A percentile compares a stretch with the other conserved stretches of the same genome.
phyloP scores from a whole-genome alignment of 2,329 filamentous ascomycete genomes.

The Volutella citrinella region DNA sequence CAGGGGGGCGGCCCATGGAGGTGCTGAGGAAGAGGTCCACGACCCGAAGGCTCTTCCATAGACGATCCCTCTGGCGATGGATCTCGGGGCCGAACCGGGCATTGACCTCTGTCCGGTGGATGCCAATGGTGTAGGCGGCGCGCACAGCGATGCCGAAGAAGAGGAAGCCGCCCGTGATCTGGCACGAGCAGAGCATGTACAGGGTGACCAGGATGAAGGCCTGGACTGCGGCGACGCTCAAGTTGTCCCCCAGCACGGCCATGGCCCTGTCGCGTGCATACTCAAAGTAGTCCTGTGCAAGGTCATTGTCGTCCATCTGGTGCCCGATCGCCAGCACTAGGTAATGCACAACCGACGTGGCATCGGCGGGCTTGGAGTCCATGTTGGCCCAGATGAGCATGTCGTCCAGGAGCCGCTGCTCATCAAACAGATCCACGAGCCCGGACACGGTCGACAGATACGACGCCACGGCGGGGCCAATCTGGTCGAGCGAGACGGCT shows the following conservation, averaged over 20 bases:
- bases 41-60: constrained; percentile 53
- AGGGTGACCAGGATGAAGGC: constrained; percentile 49
- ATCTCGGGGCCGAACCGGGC: constrained; percentile 44
- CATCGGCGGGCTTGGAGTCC: constrained; percentile 31
- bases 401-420: constrained; percentile 35
- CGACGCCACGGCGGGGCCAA: constrained; percentile 29
- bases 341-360: constrained; percentile 42
- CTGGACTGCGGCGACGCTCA: constrained; percentile 49
- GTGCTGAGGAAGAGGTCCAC: constrained; percentile 52
- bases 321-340: constrained; percentile 50
- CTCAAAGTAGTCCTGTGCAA: constrained; percentile 46
- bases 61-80: constrained; percentile 43
- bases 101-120: constrained; percentile 54
- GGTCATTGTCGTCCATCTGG: constrained; percentile 38
- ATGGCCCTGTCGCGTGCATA: constrained; percentile 46
- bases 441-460: constrained; percentile 43
- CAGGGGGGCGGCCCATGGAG: constrained; percentile 53
- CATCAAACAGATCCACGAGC: constrained; percentile 48
- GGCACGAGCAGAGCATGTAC: constrained; percentile 53
- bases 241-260: constrained; percentile 41
- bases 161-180: constrained; percentile 53
- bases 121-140: constrained; percentile 50
- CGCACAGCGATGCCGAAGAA: constrained; percentile 53
- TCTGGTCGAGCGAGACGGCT: constrained; percentile 21
- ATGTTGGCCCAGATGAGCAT: constrained; percentile 41